phyloP scores from a whole-genome alignment of 257 asterid genomes.

The Plantago ovata region DNA sequence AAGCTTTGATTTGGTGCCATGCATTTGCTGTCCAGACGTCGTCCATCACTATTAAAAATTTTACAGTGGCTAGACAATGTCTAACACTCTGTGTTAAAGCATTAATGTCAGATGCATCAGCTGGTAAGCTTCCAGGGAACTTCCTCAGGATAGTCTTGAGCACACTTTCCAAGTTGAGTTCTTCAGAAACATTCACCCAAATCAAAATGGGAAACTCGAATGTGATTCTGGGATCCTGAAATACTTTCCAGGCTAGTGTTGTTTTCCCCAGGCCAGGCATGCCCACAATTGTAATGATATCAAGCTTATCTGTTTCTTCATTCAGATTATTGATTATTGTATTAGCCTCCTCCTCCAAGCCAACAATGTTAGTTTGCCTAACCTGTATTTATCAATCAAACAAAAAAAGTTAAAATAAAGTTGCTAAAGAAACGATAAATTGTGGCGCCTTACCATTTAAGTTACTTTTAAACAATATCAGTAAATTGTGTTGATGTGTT shows the following conservation, averaged over 20 bases:
- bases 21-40: slow-evolving; percentile 32
- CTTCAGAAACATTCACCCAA: slow-evolving; percentile 11
- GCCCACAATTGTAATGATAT: slow-evolving; percentile 5
- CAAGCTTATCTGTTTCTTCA: neutral
- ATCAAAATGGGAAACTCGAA: neutral
- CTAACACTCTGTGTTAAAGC: neutral
- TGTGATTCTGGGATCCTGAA: neutral
- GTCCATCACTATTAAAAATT: slow-evolving; percentile 32
- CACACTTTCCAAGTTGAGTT: neutral
- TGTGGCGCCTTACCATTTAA: too few relatives aligned
- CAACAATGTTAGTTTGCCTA: neutral
- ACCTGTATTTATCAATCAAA: too few relatives aligned
- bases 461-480: too few relatives aligned
- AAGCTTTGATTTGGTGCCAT: slow-evolving; percentile 24
- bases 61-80: slow-evolving; percentile 6
- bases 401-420: too few relatives aligned
- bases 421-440: too few relatives aligned
- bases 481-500: too few relatives aligned
- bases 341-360: slow-evolving; percentile 1
- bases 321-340: neutral
- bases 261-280: slow-evolving; percentile 12
- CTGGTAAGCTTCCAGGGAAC: neutral
- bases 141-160: neutral
- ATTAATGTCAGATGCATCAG: too few relatives aligned
- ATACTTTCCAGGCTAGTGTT: slow-evolving; percentile 8